These are phyloP conservation scores for Murraya koenigii DNA, from an alignment of 345 rosid genomes.

Conservation along the genomic window DNA sequence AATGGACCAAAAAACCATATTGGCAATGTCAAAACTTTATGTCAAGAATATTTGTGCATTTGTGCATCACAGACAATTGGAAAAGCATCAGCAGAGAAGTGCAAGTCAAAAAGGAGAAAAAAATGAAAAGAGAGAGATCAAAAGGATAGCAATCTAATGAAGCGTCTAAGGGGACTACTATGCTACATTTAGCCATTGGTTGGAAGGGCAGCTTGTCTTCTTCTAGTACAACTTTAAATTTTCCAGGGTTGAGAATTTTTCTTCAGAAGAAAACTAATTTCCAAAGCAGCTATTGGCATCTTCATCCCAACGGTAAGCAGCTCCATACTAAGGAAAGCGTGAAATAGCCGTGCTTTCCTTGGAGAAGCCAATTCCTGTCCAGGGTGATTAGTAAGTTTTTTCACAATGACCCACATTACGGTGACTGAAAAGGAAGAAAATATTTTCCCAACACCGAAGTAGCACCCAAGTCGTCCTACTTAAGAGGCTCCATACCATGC, in stretches of 20 bases:
- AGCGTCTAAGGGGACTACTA: background rate
- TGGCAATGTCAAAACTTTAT: background rate
- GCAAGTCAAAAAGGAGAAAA: background rate
- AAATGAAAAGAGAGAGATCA: background rate
- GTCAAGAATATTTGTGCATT: background rate
- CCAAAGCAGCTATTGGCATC: background rate
- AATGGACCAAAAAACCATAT: too few relatives aligned
- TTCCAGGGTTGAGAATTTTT: background rate
- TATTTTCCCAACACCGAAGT: background rate
- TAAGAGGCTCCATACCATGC: slow-evolving; percentile 84
- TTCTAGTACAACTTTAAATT: background rate
- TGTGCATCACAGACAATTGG: background rate
- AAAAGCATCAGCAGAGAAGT: too few relatives aligned
- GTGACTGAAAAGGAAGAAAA: background rate
- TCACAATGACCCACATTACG: background rate
- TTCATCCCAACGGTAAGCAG: background rate
- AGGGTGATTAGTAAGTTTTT: background rate
- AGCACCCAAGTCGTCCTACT: slow-evolving; percentile 32
- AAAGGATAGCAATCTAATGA: background rate
- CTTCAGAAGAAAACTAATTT: background rate
- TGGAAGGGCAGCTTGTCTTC: background rate
- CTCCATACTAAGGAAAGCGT: background rate
- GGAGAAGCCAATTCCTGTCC: background rate
- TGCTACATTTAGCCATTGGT: background rate
- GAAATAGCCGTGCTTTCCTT: background rate